phyloP scores from a whole-genome alignment of 331 rosid species.

The Pyrus hybrid region DNA sequence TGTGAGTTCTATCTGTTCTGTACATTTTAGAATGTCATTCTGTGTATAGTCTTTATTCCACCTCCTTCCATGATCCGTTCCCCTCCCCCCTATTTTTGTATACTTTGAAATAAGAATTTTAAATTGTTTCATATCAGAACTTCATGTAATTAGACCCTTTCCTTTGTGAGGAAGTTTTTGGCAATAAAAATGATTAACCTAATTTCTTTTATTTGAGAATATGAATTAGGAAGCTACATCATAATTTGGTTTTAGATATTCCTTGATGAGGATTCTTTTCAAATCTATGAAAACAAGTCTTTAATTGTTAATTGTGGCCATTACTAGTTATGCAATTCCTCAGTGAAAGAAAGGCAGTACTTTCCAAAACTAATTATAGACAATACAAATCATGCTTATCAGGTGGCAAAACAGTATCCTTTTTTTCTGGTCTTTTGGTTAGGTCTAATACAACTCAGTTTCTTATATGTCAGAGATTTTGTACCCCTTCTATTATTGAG shows the following conservation, averaged over 20 bases:
- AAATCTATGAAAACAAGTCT: not conserved
- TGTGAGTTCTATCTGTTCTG: slow-evolving; percentile 43
- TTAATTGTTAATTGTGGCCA: not conserved
- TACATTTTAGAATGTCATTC: slow-evolving; percentile 2
- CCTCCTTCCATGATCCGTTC: not conserved
- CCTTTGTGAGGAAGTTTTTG: not conserved
- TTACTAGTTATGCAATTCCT: not conserved
- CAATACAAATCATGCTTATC: not conserved
- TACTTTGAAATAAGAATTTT: no score
- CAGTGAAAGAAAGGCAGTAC: not conserved
- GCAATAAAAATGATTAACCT: not conserved
- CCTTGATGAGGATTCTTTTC: not conserved
- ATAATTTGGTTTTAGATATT: not conserved
- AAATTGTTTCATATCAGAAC: no score
- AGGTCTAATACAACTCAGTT: not conserved
- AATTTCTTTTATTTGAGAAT: not conserved
- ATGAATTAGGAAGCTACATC: not conserved
- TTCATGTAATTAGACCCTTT: no score
- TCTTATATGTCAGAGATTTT: not conserved
- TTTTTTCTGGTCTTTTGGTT: not conserved
- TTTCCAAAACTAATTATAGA: not conserved
- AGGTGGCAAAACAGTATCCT: not conserved
- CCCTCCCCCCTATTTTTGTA: no score
- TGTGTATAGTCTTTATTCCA: not conserved
- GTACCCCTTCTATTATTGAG: not conserved